Percentiles rank a stretch among this genome's conserved stretches.
Conservation (phyloP, 2,329 filamentous ascomycete species). For the Didymella exigua region DNA sequence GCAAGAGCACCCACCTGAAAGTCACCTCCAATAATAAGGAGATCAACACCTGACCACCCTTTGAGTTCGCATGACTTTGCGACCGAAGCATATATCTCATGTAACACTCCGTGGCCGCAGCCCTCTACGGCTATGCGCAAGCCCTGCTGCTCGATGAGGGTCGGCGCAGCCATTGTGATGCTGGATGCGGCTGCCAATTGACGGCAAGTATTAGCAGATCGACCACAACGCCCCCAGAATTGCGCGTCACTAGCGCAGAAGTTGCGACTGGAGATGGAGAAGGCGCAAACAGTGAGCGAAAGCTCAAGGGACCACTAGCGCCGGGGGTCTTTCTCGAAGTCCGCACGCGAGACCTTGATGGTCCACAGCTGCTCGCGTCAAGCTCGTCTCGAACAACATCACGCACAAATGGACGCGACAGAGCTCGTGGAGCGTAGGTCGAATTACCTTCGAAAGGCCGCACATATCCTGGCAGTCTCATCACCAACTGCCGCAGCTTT, state of each 20-base stretch:
- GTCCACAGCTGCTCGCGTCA: conserved; percentile 18
- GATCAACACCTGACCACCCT: conserved; percentile 80
- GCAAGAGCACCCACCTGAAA: conserved; percentile 69
- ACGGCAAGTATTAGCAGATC: background rate
- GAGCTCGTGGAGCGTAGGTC: conserved; percentile 30
- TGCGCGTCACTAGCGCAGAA: background rate
- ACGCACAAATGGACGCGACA: conserved; percentile 26
- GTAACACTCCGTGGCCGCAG: conserved; percentile 88
- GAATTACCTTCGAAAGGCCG: conserved; percentile 44
- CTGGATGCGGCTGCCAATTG: background rate
- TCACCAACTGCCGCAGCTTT: conserved; percentile 44
- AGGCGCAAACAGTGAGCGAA: conserved; percentile 3
- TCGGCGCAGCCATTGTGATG: conserved; percentile 34
- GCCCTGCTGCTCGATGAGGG: conserved; percentile 30
- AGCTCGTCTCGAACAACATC: conserved; percentile 7
- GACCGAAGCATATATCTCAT: conserved; percentile 88
- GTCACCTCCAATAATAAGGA: conserved; percentile 94
- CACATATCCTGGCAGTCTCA: conserved; percentile 36
- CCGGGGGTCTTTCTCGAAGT: conserved; percentile 24
- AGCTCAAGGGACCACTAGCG: conserved; percentile 31
- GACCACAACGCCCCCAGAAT: background rate
- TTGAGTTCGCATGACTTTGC: conserved; percentile 70
- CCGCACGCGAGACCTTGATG: conserved; percentile 19
- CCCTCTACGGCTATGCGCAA: conserved; percentile 84
- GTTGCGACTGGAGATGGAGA: conserved; percentile 1